Evolutionary conservation across 129 eudicot genomes (phyloP).

Genomic region (Artemisia annua): DNA sequence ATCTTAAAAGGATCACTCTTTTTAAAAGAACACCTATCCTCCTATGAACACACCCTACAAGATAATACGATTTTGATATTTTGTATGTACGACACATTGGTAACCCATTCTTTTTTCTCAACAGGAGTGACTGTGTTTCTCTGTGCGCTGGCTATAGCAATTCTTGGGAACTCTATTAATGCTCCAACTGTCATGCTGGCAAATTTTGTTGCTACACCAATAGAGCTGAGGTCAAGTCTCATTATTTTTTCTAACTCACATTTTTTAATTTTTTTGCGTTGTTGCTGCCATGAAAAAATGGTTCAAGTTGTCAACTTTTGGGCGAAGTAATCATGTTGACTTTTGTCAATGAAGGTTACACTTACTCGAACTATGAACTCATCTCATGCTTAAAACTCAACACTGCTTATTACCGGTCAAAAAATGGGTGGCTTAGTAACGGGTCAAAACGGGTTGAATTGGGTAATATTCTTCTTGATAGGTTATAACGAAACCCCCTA

Average conservation of each 20-base stretch:
- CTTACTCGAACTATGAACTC: background rate
- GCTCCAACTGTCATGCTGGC: conserved; percentile 84
- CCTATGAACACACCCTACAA: background rate
- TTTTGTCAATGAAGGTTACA: conserved; percentile 16
- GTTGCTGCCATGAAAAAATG: background rate
- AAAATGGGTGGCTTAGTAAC: background rate
- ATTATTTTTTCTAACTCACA: background rate
- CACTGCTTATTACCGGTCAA: background rate
- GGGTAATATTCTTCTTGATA: background rate
- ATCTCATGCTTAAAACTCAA: conserved; percentile 8
- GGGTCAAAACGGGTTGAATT: background rate
- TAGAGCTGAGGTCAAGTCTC: conserved; percentile 74
- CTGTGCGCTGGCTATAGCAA: conserved; percentile 78
- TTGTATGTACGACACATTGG: background rate
- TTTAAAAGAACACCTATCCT: background rate
- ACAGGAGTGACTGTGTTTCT: conserved; percentile 89
- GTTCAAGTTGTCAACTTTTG: background rate
- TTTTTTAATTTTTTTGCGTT: conserved; percentile 3
- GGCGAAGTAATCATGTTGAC: background rate
- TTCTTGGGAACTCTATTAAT: conserved; percentile 66
- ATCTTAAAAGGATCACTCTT: background rate
- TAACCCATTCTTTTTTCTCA: conserved; percentile 17
- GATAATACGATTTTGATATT: background rate
- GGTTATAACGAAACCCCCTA: background rate
- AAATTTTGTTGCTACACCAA: conserved; percentile 86